Base-by-base conservation (phyloP, 2,329 filamentous ascomycete species). In the Nemania sp. region DNA sequence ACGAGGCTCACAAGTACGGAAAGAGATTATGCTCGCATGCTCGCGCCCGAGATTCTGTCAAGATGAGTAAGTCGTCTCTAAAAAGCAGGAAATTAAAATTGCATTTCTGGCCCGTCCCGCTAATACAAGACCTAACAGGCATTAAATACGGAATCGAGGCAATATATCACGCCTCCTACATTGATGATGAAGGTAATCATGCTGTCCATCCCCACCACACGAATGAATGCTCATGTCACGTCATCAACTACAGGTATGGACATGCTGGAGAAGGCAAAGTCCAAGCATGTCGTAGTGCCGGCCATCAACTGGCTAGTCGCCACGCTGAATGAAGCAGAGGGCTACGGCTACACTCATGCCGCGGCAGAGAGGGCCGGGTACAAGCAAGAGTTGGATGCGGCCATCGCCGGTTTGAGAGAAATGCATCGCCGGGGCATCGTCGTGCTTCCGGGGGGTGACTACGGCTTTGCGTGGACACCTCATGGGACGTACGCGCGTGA, bases 401-500 rank as follows among this genome's bases (percentile, higher is more conserved):
- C 79, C 0, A 70, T 77, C 20, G 61, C 65, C 13, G 79, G 69
- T 0, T 70, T 81, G 37, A 69, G 71, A 15, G 79, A 81, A 66
- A 80, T 81, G 76, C 77, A 79, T 65, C 65, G 69, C 9, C 72
- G 78, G 40, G 79, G 79, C 15, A 80, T 81, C 45, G 70, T 73
- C 0, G 73, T 82, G 1, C 71, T 82, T 4, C 80, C 80, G 12
- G 77, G 78, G 32, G 78, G 76, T 18, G 78, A 81, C 61, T 82
- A 80, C 48, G 78, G 79, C 2, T 81, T 81, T 54, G 76, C 79
- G 1, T 81, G 78, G 79, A 77, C 76, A 0, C 79, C 78, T 0
- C 79, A 81, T 45, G 79, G 79, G 7, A 80, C 79, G 0, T 81
- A 81, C 64, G 78, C 79, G 0, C 73, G 75, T 1, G 80, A 82